Evolutionary conservation across 2,329 filamentous ascomycete species (phyloP).

Genomic region (Xylaria polymorpha): DNA sequence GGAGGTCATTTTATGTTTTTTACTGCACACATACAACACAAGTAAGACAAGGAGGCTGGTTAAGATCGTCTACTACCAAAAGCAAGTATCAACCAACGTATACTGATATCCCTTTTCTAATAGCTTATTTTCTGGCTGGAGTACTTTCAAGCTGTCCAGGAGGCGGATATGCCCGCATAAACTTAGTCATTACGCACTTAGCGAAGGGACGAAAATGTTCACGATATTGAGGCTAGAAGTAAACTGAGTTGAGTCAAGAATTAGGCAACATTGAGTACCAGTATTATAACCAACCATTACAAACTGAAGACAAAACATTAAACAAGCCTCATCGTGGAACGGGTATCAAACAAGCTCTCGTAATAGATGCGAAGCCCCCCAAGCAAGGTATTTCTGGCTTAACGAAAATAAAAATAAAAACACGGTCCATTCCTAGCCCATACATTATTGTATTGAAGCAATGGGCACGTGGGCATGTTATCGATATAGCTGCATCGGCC

Average conservation of each 20-base stretch:
- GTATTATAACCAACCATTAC: slow-evolving; percentile 14
- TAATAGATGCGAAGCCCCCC: slow-evolving; percentile 11
- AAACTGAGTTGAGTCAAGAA: background rate
- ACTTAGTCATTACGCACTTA: background rate
- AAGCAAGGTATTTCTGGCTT: slow-evolving; percentile 2
- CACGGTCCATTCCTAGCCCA: background rate
- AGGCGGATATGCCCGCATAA: background rate
- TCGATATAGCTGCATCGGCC: background rate
- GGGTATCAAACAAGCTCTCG: slow-evolving; percentile 37
- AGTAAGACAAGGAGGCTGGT: too few species aligned
- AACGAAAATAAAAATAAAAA: background rate
- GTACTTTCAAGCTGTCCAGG: background rate
- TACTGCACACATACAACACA: too few species aligned
- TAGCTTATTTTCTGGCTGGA: background rate
- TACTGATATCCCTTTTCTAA: background rate
- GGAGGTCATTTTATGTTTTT: too few species aligned
- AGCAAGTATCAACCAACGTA: too few species aligned
- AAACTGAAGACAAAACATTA: slow-evolving; percentile 15
- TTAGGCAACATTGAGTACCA: background rate
- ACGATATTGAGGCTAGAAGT: background rate
- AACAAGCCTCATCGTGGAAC: slow-evolving; percentile 18
- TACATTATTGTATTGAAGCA: background rate
- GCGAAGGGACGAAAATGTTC: background rate
- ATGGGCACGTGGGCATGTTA: background rate
- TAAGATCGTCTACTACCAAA: too few species aligned